Conservation (phyloP, 1,284 basidiomycete genomes). For the Cutaneotrichosporon sp. region DNA sequence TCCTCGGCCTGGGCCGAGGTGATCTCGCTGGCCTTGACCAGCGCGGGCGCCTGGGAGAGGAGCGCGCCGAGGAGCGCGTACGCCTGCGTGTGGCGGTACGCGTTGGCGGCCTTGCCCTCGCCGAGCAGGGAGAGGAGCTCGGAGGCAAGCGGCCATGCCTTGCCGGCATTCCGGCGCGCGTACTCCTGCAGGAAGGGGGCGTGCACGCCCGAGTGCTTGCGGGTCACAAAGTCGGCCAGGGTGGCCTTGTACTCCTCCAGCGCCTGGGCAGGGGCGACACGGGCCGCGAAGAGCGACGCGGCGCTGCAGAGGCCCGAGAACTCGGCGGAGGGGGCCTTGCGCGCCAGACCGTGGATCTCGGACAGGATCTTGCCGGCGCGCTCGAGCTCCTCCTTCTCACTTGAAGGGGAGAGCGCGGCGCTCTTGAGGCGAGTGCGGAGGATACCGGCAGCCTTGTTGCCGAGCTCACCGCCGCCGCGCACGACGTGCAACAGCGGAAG, state of each 20-base stretch:
- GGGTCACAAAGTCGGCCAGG: slow-evolving; percentile 72
- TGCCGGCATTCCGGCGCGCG: slow-evolving; percentile 65
- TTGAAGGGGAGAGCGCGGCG: slow-evolving; percentile 60
- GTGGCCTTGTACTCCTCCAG: slow-evolving; percentile 64
- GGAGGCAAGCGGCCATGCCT: slow-evolving; percentile 68
- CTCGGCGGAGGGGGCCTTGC: slow-evolving; percentile 63
- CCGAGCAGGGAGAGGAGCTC: slow-evolving; percentile 59
- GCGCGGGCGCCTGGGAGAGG: slow-evolving; percentile 62
- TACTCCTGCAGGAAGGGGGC: slow-evolving; percentile 77
- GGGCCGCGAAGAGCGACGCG: slow-evolving; percentile 72
- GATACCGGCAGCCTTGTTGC: slow-evolving; percentile 79
- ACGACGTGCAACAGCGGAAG: slow-evolving; percentile 75
- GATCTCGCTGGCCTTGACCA: slow-evolving; percentile 55
- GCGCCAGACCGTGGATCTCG: slow-evolving; percentile 72
- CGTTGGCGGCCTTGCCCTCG: slow-evolving; percentile 60
- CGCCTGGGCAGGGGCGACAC: slow-evolving; percentile 56
- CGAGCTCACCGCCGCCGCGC: slow-evolving; percentile 66
- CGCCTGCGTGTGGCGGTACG: slow-evolving; percentile 72
- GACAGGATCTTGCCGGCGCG: slow-evolving; percentile 58
- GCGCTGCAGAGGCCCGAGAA: slow-evolving; percentile 69
- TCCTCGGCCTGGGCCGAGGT: slow-evolving; percentile 54
- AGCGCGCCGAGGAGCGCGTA: slow-evolving; percentile 72
- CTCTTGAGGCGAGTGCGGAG: slow-evolving; percentile 67
- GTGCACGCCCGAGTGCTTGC: slow-evolving; percentile 77
- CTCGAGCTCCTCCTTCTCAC: slow-evolving; percentile 53